A percentile compares a stretch with the other conserved stretches of the same genome.
These are phyloP conservation scores for Ocimum tenuiflorum DNA, from an alignment of 257 asterid species.

Conservation along the genomic window DNA sequence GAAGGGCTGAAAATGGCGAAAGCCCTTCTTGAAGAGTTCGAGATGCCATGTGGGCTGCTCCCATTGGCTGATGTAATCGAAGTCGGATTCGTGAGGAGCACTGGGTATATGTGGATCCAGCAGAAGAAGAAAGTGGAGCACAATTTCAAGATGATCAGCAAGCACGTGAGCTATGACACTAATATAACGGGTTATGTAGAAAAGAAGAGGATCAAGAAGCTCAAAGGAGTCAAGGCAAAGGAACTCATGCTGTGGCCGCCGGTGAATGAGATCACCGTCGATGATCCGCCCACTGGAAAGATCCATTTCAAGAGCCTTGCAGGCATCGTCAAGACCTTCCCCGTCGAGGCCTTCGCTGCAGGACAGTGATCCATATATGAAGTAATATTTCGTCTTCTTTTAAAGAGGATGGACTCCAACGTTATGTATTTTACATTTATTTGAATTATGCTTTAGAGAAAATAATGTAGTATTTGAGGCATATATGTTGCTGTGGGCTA, in stretches of 20 bases:
- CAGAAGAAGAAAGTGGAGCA: slow-evolving; percentile 62
- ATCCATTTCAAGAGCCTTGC: slow-evolving; percentile 73
- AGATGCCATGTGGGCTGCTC: slow-evolving; percentile 64
- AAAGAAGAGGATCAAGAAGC: slow-evolving; percentile 62
- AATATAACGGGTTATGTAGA: slow-evolving; percentile 42
- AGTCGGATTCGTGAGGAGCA: slow-evolving; percentile 55
- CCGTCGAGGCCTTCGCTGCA: slow-evolving; percentile 59
- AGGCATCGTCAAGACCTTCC: slow-evolving; percentile 67
- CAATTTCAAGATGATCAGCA: slow-evolving; percentile 50
- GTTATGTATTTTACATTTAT: neutral
- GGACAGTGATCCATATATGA: slow-evolving; percentile 36
- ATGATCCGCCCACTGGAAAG: slow-evolving; percentile 52
- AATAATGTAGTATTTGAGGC: slow-evolving; percentile 9
- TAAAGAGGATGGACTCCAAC: neutral
- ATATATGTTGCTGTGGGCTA: neutral
- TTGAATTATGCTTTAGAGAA: neutral
- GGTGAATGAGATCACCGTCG: slow-evolving; percentile 42
- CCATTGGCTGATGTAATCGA: slow-evolving; percentile 58
- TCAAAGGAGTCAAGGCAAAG: slow-evolving; percentile 66
- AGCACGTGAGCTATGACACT: slow-evolving; percentile 46
- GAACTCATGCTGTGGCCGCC: slow-evolving; percentile 77
- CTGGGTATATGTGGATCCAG: slow-evolving; percentile 66
- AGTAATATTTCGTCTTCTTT: neutral
- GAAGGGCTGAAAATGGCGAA: slow-evolving; percentile 47
- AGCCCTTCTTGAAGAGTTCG: slow-evolving; percentile 55